phyloP scores from a whole-genome alignment of 2,329 filamentous ascomycete species.

The Eutypella sp. region DNA sequence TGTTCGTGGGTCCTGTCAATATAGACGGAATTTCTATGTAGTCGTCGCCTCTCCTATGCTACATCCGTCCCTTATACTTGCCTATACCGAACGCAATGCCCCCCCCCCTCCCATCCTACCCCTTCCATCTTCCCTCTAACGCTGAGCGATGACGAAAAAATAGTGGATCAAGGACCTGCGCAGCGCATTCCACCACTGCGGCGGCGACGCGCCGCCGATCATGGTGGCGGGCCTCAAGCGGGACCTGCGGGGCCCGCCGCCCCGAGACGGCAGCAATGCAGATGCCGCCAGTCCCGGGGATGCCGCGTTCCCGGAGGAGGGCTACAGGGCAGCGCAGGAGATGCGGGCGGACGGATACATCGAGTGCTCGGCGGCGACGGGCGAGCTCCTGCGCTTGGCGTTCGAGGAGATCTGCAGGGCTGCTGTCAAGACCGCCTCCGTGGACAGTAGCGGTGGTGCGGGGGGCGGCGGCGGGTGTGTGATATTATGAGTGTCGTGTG shows the following conservation, averaged over 20 bases:
- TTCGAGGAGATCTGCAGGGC: conserved; percentile 59
- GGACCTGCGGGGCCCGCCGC: conserved; percentile 52
- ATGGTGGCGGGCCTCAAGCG: conserved; percentile 57
- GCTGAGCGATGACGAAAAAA: too few relatives aligned
- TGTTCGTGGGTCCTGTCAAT: too few relatives aligned
- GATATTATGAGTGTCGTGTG: conserved; percentile 11
- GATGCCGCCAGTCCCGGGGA: too few relatives aligned
- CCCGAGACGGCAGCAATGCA: too few relatives aligned
- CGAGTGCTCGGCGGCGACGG: conserved; percentile 58
- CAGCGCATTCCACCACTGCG: conserved; percentile 42
- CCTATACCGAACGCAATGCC: too few relatives aligned
- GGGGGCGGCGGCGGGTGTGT: conserved; percentile 48
- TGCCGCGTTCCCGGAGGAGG: conserved; percentile 59
- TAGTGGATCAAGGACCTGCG: conserved; percentile 56
- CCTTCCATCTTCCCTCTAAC: too few relatives aligned
- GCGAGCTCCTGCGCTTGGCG: conserved; percentile 51
- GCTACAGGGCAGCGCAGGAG: conserved; percentile 49
- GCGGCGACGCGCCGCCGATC: conserved; percentile 46
- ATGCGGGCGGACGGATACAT: conserved; percentile 59
- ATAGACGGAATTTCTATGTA: too few relatives aligned
- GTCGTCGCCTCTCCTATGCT: too few relatives aligned
- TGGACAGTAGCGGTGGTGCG: conserved; percentile 40
- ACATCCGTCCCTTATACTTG: too few relatives aligned
- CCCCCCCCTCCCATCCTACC: not conserved
- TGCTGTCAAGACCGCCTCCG: too few relatives aligned